phyloP scores from a whole-genome alignment of 2,329 filamentous ascomycete genomes.

The Colletotrichum gloeosporioides region DNA sequence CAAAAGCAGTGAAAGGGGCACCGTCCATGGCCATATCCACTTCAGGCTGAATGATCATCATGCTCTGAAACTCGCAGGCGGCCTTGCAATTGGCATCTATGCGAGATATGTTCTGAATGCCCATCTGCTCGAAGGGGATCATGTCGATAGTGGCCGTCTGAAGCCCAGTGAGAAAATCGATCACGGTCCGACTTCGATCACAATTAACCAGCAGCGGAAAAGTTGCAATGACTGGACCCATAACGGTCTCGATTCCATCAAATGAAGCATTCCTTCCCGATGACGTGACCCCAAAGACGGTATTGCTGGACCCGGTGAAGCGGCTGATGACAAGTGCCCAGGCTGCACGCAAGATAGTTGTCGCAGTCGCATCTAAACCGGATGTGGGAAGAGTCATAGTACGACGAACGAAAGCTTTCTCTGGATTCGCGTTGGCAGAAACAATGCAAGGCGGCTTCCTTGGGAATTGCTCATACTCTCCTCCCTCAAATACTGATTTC shows the following conservation, averaged over 20 bases:
- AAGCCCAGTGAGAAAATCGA: slow-evolving; percentile 23
- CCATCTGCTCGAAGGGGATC: slow-evolving; percentile 33
- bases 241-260: slow-evolving; percentile 22
- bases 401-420: background rate
- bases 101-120: slow-evolving; percentile 33
- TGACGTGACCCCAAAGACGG: slow-evolving; percentile 45
- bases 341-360: slow-evolving; percentile 31
- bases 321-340: slow-evolving; percentile 45
- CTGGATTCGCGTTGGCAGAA: too few species aligned
- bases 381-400: background rate
- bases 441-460: background rate
- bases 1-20: background rate
- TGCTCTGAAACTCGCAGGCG: slow-evolving; percentile 15
- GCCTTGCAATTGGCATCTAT: background rate
- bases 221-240: slow-evolving; percentile 32
- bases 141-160: slow-evolving; percentile 32
- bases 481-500: slow-evolving; percentile 4
- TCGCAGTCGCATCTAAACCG: background rate
- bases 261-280: slow-evolving; percentile 30
- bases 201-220: slow-evolving; percentile 1
- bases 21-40: slow-evolving; percentile 11
- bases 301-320: slow-evolving; percentile 39
- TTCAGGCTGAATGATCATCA: slow-evolving; percentile 22
- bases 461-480: background rate
- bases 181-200: background rate